These are phyloP conservation scores for Insectozyma bohioensis DNA, from an alignment of 1,139 yeast genomes.

Conservation along the genomic window DNA sequence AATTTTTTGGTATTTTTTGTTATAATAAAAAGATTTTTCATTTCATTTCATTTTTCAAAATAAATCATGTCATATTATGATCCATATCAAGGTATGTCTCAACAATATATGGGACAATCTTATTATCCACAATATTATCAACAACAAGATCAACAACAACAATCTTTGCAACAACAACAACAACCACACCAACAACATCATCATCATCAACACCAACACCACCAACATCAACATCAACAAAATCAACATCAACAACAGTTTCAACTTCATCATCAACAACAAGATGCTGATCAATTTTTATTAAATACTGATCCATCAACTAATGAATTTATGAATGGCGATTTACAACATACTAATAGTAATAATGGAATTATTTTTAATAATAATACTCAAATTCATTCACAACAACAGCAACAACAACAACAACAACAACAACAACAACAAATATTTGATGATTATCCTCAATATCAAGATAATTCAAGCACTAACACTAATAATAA, in stretches of 20 bases:
- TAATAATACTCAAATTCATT: constrained; percentile 1
- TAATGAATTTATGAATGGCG: constrained; percentile 1
- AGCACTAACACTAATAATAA: too few species aligned
- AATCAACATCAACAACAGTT: constrained; percentile 19
- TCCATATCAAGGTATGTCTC: constrained; percentile 44
- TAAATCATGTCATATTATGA: constrained; percentile 43
- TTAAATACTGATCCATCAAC: constrained; percentile 1
- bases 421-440: constrained; percentile 6
- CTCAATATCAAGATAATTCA: constrained; percentile 17
- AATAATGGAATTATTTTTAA: background rate
- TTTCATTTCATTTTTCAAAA: background rate
- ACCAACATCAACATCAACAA: constrained; percentile 36
- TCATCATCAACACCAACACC: constrained; percentile 37
- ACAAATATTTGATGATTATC: constrained; percentile 11
- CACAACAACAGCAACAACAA: constrained; percentile 3
- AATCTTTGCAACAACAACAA: constrained; percentile 6
- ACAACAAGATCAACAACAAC: constrained; percentile 13
- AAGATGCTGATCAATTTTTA: constrained; percentile 1
- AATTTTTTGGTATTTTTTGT: background rate
- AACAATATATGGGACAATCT: constrained; percentile 37
- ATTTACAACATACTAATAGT: background rate
- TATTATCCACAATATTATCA: constrained; percentile 34
- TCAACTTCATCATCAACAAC: too few species aligned
- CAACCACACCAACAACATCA: constrained; percentile 4
- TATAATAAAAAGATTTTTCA: background rate